Evolutionary conservation across 2,329 filamentous ascomycete species (phyloP), one percentile per base, ranked within the genome.

Genomic region (Coniella lustricola): DNA sequence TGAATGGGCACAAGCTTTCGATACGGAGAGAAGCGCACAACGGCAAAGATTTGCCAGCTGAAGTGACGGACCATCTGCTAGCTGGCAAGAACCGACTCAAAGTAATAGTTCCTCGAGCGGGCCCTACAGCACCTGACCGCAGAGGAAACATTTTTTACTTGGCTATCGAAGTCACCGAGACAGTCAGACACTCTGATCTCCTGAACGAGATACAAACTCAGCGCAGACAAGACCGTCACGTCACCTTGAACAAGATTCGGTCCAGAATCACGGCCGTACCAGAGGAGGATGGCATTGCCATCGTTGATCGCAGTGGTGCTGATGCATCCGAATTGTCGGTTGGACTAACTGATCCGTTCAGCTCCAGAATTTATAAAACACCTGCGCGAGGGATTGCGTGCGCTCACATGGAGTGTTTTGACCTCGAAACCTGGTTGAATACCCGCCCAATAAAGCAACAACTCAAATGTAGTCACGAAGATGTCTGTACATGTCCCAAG

Each of bases 331-430:
- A 75, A 46, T 65, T 89, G 7, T 73, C 72, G 3, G 72, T 90
- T 46, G 75, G 82, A 51, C 66, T 90, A 13, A 70, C 79, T 0
- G 84, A 88, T 61, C 83, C 85, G 0, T 87, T 86, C 59, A 84
- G 72, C 49, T 70, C 76, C 1, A 67, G 60, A 12, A 74, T 93
- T 10, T 90, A 86, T 61, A 70, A 77, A 4, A 73, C 76, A 0
- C 91, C 93, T 1, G 87, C 84, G 2, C 83, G 90, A 22, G 82
- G 88, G 21, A 68, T 59, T 7, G 57, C 64, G 3, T 98, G 93
- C 63, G 70, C 71, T 20, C 91, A 98, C 61, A 70, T 84, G 32
- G 88, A 96, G 61, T 95, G 90, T 61, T 96, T 97, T 61, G 91
- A 97, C 62, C 79, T 96, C 7, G 77, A 85, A 17, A 90, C 79